Conservation (phyloP, 495 filamentous ascomycete genomes). For the Penicillium coprophilum region DNA sequence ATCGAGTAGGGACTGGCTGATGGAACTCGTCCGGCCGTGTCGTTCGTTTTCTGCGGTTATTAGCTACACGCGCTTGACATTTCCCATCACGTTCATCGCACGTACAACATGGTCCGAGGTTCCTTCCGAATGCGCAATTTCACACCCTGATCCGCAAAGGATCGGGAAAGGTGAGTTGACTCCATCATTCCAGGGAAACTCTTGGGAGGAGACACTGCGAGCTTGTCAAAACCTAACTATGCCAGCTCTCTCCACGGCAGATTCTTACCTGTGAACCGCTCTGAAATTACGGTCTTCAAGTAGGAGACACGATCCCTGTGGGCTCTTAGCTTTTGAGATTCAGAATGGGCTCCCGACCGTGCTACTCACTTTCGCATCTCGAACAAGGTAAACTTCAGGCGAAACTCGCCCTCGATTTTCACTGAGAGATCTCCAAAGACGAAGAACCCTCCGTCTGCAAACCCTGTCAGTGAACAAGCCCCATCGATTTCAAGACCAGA, state of each 20-base stretch:
- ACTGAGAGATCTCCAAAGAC: conserved; percentile 95
- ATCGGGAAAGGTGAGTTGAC: conserved; percentile 87
- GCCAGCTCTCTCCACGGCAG: neutral
- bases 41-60: conserved; percentile 41
- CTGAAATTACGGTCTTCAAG: conserved; percentile 70
- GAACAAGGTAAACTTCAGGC: conserved; percentile 82
- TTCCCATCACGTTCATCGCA: conserved; percentile 7
- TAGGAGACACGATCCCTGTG: conserved; percentile 54
- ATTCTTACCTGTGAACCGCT: conserved; percentile 66
- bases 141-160: conserved; percentile 94
- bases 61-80: conserved; percentile 8
- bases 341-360: neutral
- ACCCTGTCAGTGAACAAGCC: conserved; percentile 17
- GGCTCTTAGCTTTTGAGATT: conserved; percentile 2
- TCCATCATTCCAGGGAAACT: conserved; percentile 85
- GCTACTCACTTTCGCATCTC: conserved; percentile 70
- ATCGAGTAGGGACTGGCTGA: conserved; percentile 38
- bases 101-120: conserved; percentile 58
- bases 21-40: conserved; percentile 43
- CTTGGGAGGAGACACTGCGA: conserved; percentile 68
- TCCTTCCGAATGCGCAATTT: conserved; percentile 88
- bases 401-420: conserved; percentile 73
- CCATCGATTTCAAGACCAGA: neutral
- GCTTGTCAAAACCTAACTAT: conserved; percentile 19
- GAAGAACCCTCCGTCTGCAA: conserved; percentile 85